Conservation (phyloP, 371 early-diverging fungal species). For the Syncephalis plumigaleata region DNA sequence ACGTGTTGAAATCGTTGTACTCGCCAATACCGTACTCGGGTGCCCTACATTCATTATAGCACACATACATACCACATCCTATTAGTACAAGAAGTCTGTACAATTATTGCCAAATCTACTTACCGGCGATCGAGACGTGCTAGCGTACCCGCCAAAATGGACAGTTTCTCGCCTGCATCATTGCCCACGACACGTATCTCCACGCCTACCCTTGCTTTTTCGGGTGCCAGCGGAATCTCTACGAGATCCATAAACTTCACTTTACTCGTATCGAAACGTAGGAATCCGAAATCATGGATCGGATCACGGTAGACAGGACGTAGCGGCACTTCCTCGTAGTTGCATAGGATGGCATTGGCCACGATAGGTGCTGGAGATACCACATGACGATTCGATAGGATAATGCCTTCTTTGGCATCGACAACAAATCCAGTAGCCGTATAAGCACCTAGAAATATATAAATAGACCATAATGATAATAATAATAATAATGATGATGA, state of each 20-base stretch:
- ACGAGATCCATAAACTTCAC: conserved; percentile 54
- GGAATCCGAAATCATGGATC: conserved; percentile 59
- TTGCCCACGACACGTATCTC: conserved; percentile 74
- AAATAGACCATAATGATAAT: neutral
- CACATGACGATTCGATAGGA: conserved; percentile 87
- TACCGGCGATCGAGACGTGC: conserved; percentile 49
- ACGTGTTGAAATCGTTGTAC: conserved; percentile 53
- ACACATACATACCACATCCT: neutral
- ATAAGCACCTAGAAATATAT: conserved; percentile 20
- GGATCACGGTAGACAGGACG: conserved; percentile 72
- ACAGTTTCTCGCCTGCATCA: conserved; percentile 70
- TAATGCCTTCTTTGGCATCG: conserved; percentile 68
- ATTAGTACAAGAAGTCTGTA: neutral
- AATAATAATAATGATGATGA: no score
- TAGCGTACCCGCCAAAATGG: conserved; percentile 58
- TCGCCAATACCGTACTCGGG: conserved; percentile 52
- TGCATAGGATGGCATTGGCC: conserved; percentile 70
- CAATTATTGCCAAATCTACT: neutral
- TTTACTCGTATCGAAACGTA: conserved; percentile 62
- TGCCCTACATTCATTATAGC: conserved; percentile 16
- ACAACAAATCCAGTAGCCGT: conserved; percentile 91
- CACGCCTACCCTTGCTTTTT: conserved; percentile 54
- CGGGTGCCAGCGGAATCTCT: conserved; percentile 52
- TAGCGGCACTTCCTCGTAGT: conserved; percentile 85
- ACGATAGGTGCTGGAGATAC: conserved; percentile 83